These are phyloP conservation scores for Tricholoma terreum DNA, from an alignment of 768 basidiomycete species.

Conservation along the genomic window DNA sequence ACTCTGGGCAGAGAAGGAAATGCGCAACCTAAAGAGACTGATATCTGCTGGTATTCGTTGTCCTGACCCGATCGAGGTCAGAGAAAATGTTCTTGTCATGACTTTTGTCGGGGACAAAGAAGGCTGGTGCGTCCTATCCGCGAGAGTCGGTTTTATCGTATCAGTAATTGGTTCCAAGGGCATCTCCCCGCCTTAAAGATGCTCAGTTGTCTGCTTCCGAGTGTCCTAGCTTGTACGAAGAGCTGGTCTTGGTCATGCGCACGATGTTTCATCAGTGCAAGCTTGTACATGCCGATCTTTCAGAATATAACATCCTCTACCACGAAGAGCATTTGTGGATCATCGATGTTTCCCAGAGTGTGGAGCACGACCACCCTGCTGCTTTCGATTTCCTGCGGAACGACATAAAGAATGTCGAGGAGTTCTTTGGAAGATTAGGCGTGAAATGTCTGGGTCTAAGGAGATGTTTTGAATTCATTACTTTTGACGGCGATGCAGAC, in stretches of 20 bases:
- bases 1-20: conserved; percentile 98
- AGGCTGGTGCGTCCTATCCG: conserved; percentile 57
- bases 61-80: conserved; percentile 88
- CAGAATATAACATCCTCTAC: conserved; percentile 96
- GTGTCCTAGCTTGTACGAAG: conserved; percentile 64
- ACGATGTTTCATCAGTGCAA: conserved; percentile 87
- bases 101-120: conserved; percentile 79
- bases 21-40: conserved; percentile 90
- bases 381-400: conserved; percentile 94
- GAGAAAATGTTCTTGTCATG: conserved; percentile 98
- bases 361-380: conserved; percentile 95
- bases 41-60: conserved; percentile 79
- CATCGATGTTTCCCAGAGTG: conserved; percentile 98
- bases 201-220: conserved; percentile 51
- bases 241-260: conserved; percentile 77
- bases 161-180: conserved; percentile 45
- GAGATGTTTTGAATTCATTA: conserved; percentile 87
- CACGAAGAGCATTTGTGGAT: conserved; percentile 80
- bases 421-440: conserved; percentile 80
- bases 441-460: conserved; percentile 76
- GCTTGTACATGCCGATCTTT: conserved; percentile 96
- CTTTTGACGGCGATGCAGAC: conserved; percentile 46
- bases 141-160: not conserved
- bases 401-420: conserved; percentile 91
- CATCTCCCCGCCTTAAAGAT: conserved; percentile 92